Conservation (phyloP, 1,284 basidiomycete genomes). For the Boletus semigastroideus region DNA sequence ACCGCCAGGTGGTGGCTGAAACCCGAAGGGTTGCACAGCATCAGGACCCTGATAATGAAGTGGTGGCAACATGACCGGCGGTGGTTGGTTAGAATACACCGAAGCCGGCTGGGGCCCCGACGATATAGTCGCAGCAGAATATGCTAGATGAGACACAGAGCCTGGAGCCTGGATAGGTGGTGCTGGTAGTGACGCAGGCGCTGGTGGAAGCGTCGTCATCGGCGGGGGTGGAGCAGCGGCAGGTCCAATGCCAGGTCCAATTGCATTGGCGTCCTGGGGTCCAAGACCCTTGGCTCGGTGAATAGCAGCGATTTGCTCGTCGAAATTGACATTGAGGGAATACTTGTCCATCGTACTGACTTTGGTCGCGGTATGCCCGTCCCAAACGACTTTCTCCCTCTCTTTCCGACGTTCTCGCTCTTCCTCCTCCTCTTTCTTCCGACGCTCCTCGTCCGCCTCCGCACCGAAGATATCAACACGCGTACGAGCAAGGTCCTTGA, state of each 20-base stretch:
- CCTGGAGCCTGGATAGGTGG: constrained; percentile 49
- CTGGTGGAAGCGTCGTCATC: constrained; percentile 59
- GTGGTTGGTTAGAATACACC: constrained; percentile 52
- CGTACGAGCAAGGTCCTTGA: constrained; percentile 86
- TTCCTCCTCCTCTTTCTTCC: constrained; percentile 83
- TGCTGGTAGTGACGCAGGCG: constrained; percentile 63
- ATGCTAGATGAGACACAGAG: constrained; percentile 46
- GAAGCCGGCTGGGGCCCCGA: constrained; percentile 81
- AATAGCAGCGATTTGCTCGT: constrained; percentile 93
- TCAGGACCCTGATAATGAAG: constrained; percentile 79
- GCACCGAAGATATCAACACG: constrained; percentile 95
- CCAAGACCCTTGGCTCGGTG: constrained; percentile 87
- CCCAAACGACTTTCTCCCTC: constrained; percentile 92
- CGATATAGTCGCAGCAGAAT: constrained; percentile 73
- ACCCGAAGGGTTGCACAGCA: constrained; percentile 74
- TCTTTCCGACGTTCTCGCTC: constrained; percentile 77
- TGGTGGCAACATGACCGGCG: constrained; percentile 79
- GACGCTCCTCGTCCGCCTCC: constrained; percentile 83
- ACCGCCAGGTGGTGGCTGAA: constrained; percentile 59
- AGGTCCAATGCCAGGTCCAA: constrained; percentile 83
- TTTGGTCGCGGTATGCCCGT: constrained; percentile 91
- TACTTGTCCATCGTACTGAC: constrained; percentile 86
- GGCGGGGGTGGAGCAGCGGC: constrained; percentile 63
- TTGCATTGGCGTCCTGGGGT: constrained; percentile 73
- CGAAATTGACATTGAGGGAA: constrained; percentile 87